Evolutionary conservation across 2,329 filamentous ascomycete species (phyloP), one percentile per base, ranked within the genome.

Genomic region (Fusarium penzigii): DNA sequence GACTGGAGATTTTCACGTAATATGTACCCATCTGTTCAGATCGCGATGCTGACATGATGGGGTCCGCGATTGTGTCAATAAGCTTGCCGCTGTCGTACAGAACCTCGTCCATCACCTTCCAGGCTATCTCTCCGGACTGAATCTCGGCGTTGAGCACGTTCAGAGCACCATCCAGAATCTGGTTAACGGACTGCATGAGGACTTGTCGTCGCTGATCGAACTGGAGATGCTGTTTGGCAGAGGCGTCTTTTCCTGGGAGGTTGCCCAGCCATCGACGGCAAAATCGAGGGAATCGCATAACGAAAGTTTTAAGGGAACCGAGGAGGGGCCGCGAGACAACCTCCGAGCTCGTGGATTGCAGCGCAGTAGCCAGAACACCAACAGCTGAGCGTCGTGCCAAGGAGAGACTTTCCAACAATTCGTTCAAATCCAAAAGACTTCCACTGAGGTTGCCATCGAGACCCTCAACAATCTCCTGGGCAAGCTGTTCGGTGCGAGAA

Each of bases 1-100:
- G 76, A 60, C 88, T 86, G 0, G 88, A 90, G 25, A 90, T 81
- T 61, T 86, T 89, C 55, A 87, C 79, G 51, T 82, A 76, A 58
- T 85, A 83, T 2, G 73, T 75, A n/a, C 59, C 64, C 12, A 74
- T 60, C 46, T 72, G 67, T 29, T 72, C 72, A 1, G 59, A 45
- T 44, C 63, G 68, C 16, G 64, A 48, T 9, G 58, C 42, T 1
- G 71, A 69, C 12, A 67, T 52, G 5, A 63, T 58, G 5, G 69
- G 65, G 43, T 79, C 72, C 6, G 77, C 76, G 42, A 85, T 72
- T 46, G 77, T 74, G 34, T 83, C 79, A 10, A 87, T 68, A 13
- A 88, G 71, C 7, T 71, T 70, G 8, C 79, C 63, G 53, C 79
- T 82, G 53, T 87, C 83, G 57, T 81, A 78, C 8, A 88, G 72